These are phyloP conservation scores for Elaeagnus macrophylla DNA, from an alignment of 306 rosid genomes.

Conservation along the genomic window DNA sequence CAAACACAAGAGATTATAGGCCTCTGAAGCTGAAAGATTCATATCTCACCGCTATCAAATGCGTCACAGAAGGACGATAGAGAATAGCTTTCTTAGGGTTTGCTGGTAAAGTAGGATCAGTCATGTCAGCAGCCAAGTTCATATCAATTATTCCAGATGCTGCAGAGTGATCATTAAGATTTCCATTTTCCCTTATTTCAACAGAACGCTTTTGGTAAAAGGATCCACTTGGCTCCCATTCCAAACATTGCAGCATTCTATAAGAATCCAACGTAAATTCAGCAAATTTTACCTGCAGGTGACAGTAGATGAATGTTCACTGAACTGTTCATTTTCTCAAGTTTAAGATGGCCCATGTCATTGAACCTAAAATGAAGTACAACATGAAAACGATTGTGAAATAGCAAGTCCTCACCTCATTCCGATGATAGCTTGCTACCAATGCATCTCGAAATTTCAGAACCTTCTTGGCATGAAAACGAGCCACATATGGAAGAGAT, in stretches of 20 bases:
- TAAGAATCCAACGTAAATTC: constrained; percentile 81
- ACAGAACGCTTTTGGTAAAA: constrained; percentile 57
- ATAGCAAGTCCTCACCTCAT: constrained; percentile 51
- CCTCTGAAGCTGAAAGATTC: background rate
- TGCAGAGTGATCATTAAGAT: constrained; percentile 62
- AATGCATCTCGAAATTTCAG: constrained; percentile 79
- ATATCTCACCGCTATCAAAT: constrained; percentile 82
- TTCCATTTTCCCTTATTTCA: constrained; percentile 59
- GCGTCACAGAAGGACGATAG: constrained; percentile 86
- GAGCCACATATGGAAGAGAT: constrained; percentile 77
- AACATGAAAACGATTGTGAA: constrained; percentile 12
- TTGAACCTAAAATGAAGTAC: constrained; percentile 3
- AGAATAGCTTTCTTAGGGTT: constrained; percentile 89
- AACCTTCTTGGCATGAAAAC: constrained; percentile 91
- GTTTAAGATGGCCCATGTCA: background rate
- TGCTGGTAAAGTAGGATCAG: constrained; percentile 75
- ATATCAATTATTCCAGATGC: constrained; percentile 82
- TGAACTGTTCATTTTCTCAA: constrained; percentile 13
- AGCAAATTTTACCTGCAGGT: constrained; percentile 85
- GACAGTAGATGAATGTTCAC: constrained; percentile 21
- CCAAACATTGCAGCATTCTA: constrained; percentile 93
- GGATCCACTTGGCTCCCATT: constrained; percentile 90
- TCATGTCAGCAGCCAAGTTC: constrained; percentile 75
- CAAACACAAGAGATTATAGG: background rate
- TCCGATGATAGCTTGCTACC: constrained; percentile 78